phyloP scores from a whole-genome alignment of 345 rosid genomes.

The Firmiana major region DNA sequence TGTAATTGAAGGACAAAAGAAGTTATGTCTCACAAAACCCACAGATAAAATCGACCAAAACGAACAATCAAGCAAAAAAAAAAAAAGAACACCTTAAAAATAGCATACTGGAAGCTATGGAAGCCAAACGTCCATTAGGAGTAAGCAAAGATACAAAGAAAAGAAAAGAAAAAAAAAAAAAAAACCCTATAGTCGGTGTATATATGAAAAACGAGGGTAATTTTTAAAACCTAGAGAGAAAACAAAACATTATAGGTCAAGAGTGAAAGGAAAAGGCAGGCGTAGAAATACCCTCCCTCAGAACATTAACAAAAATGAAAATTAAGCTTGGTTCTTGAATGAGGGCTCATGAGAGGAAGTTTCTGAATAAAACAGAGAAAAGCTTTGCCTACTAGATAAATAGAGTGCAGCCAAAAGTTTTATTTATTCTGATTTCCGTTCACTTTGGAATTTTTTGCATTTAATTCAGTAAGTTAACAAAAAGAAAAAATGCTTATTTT shows the following conservation, averaged over 20 bases:
- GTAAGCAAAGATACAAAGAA: background rate
- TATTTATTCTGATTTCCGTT: too few relatives aligned
- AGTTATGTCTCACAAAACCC: background rate
- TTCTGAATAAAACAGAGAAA: background rate
- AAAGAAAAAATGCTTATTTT: too few relatives aligned
- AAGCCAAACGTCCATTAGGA: slow-evolving; percentile 20
- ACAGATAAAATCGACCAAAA: background rate
- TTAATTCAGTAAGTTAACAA: too few relatives aligned
- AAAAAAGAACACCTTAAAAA: slow-evolving; percentile 24
- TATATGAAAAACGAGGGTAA: background rate
- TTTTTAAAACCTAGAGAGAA: background rate
- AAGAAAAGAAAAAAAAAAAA: too few relatives aligned
- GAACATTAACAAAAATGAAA: background rate
- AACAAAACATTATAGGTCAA: background rate
- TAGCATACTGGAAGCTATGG: slow-evolving; percentile 25
- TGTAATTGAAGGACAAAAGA: background rate
- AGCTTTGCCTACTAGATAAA: background rate
- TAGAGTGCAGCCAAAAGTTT: background rate
- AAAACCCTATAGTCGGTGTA: background rate
- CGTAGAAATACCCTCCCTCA: background rate
- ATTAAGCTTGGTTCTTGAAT: background rate
- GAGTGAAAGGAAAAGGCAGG: background rate
- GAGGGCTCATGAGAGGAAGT: background rate
- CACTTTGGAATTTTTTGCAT: too few relatives aligned
- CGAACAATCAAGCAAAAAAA: background rate